Evolutionary conservation across 108 stramenopile species (phyloP).

Genomic region (Pseudonitzschia pungens): DNA sequence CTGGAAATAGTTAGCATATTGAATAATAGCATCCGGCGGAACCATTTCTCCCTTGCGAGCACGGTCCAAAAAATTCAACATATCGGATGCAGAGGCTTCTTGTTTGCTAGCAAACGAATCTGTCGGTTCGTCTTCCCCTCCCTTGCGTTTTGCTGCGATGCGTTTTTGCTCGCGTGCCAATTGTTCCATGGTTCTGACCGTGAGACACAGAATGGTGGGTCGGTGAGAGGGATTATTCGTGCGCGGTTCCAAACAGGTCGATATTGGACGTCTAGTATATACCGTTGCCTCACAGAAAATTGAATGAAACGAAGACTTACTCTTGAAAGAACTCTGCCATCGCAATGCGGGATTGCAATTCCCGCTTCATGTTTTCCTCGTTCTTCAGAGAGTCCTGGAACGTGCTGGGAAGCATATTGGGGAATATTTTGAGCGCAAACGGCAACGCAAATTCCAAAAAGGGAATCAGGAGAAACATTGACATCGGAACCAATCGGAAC

Average conservation of each 20-base stretch:
- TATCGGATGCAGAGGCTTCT: conserved; percentile 65
- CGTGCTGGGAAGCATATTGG: conserved; percentile 99
- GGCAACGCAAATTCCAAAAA: conserved; percentile 98
- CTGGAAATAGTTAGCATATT: conserved; percentile 85
- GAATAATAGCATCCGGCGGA: conserved; percentile 82
- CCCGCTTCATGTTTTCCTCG: conserved; percentile 97
- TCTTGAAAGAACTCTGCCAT: conserved; percentile 98
- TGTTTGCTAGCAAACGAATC: conserved; percentile 58
- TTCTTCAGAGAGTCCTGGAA: conserved; percentile 96
- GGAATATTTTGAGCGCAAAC: conserved; percentile 94
- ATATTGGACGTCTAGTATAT: too few species aligned
- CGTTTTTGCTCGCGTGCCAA: conserved; percentile 87
- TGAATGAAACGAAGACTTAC: too few species aligned
- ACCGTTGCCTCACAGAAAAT: too few species aligned
- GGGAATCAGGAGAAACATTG: conserved; percentile 96
- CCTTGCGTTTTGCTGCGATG: conserved; percentile 56
- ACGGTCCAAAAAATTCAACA: conserved; percentile 90
- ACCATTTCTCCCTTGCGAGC: conserved; percentile 88
- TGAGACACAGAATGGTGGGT: not conserved
- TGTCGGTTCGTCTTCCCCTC: conserved; percentile 29
- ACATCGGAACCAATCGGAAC: conserved; percentile 95
- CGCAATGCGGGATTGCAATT: conserved; percentile 91
- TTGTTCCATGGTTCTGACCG: conserved; percentile 69
- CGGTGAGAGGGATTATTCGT: not conserved
- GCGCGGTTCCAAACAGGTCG: too few species aligned